Percentiles rank a stretch among this genome's conserved stretches.
phyloP scores from a whole-genome alignment of 2,329 filamentous ascomycete species.

The Didymella keratinophila region DNA sequence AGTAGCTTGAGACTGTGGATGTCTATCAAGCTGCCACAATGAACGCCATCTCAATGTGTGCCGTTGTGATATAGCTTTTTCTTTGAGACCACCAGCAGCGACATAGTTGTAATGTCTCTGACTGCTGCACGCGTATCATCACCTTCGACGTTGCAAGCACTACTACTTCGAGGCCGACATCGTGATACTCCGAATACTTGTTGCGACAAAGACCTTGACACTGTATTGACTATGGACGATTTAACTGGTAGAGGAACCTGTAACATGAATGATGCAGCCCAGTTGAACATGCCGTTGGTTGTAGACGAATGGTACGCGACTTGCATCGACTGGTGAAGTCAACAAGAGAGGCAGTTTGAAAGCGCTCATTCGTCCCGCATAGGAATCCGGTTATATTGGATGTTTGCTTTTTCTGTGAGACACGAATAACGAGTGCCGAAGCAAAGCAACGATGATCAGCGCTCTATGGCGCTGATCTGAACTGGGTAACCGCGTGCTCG shows the following conservation, averaged over 20 bases:
- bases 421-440: conserved; percentile 2
- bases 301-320: neutral
- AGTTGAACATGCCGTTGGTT: neutral
- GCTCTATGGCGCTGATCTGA: conserved; percentile 1
- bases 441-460: conserved; percentile 3
- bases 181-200: neutral
- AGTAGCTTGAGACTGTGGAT: no score
- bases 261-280: neutral
- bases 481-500: conserved; percentile 3
- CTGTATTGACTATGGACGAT: neutral
- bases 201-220: neutral
- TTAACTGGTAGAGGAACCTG: neutral
- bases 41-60: neutral
- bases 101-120: neutral
- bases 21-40: neutral
- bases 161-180: neutral
- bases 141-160: neutral
- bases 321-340: neutral
- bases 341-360: neutral
- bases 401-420: conserved; percentile 10
- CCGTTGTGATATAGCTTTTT: neutral
- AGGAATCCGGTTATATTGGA: neutral
- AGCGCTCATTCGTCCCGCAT: conserved; percentile 1
- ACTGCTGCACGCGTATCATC: neutral
- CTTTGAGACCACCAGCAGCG: neutral